Evolutionary conservation across 2,329 filamentous ascomycete genomes (phyloP).

Genomic region (Microsporum audouinii): DNA sequence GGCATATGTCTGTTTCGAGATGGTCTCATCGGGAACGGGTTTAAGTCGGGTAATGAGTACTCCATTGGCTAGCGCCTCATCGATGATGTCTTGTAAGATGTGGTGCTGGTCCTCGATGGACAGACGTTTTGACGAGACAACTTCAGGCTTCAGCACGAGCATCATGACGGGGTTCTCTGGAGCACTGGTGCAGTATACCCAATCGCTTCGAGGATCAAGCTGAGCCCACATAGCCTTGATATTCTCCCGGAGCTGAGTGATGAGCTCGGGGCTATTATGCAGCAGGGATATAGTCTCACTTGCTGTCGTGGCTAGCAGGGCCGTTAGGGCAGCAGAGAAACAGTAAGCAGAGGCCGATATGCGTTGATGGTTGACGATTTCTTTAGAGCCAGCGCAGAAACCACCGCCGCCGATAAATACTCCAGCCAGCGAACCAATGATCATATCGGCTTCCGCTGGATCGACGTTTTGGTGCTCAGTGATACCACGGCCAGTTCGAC

Average conservation of each 20-base stretch:
- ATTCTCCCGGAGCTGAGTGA: constrained; percentile 70
- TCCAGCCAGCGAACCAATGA: constrained; percentile 82
- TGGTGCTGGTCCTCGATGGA: constrained; percentile 67
- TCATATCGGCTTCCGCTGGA: constrained; percentile 88
- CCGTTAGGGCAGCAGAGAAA: constrained; percentile 87
- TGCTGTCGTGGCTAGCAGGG: constrained; percentile 87
- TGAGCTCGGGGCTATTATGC: constrained; percentile 73
- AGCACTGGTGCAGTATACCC: constrained; percentile 71
- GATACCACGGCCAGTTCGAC: constrained; percentile 77
- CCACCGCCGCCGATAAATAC: constrained; percentile 86
- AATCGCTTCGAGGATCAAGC: constrained; percentile 85
- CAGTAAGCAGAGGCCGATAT: constrained; percentile 88
- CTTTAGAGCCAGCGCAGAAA: constrained; percentile 83
- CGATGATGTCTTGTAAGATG: constrained; percentile 80
- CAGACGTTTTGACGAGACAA: constrained; percentile 59
- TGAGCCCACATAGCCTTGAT: constrained; percentile 75
- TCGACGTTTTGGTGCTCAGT: constrained; percentile 97
- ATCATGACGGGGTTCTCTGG: constrained; percentile 80
- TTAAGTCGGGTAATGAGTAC: constrained; percentile 84
- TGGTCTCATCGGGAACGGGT: constrained; percentile 56
- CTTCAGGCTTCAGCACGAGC: constrained; percentile 69
- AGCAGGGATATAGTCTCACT: constrained; percentile 81
- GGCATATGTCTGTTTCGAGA: constrained; percentile 57
- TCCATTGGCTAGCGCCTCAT: constrained; percentile 79
- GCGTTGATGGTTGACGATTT: constrained; percentile 92